Evolutionary conservation across 169 alveolate genomes (phyloP), one percentile per base, ranked within the genome.

Genomic region (Eimeria sp.): DNA sequence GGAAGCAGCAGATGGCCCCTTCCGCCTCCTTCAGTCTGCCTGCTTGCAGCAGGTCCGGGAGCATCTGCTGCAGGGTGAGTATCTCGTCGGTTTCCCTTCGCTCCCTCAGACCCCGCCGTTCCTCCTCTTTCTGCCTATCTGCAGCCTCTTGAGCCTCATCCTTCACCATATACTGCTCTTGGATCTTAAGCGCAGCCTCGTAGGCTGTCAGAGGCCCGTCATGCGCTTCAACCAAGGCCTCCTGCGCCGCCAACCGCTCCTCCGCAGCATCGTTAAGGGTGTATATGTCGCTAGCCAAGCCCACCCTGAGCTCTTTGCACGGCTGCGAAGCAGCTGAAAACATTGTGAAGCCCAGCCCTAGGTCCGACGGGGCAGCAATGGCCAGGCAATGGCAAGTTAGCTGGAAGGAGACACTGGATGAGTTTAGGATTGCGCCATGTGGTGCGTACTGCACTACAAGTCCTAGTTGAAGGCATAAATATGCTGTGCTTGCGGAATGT

Each of bases 1-100:
- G 54, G 78, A 86, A 86, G 47, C 45, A 86, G 63, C 76, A 86
- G 61, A 86, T 22, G 7, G 92, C 78, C 16, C 92, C 92, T 54
- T 86, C 82, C 43, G 92, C 92, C 61, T 86, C 92, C 40, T 86
- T 43, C 3, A 86, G n/a, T 43, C 92, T 57, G 34, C 57, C 57
- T 10, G 63, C 54, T 45, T 61, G 82, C 27, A 86, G 61, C 57
- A 86, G n/a, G 43, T 86, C 75, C 5, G 92, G 78, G 10, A 86
- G 67, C 80, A 61, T 86, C 47, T 45, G 75, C 67, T 86, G 92
- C 63, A 86, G 80, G 6, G 49, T n/a, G 67, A 86, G 78, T 16
- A 86, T 57, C 63, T 86, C 92, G 43, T 30, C 47, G 30, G 92
- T 61, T 20, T 82, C 89, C 45, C 40, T 5, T 25, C 45, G 89